A percentile compares a stretch with the other conserved stretches of the same genome.
phyloP scores from a whole-genome alignment of 306 rosid species.

The Morella rubra region DNA sequence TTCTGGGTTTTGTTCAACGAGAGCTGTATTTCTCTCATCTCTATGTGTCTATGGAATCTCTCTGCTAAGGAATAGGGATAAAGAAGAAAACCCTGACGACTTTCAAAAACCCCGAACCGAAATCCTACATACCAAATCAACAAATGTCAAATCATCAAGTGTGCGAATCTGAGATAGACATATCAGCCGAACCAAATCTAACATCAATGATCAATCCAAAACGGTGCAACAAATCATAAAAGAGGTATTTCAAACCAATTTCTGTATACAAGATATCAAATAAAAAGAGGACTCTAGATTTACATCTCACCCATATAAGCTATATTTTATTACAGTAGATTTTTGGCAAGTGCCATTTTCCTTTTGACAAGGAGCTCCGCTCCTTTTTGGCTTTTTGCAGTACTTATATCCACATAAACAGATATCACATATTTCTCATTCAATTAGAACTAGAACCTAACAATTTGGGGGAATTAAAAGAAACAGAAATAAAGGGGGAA shows the following conservation, averaged over 20 bases:
- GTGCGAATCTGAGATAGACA: no score
- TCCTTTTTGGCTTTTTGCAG: neutral
- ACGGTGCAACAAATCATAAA: no score
- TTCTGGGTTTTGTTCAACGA: conserved; percentile 86
- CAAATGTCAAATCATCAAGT: no score
- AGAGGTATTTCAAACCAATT: no score
- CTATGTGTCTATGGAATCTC: neutral
- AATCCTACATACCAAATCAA: no score
- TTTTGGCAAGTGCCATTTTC: neutral
- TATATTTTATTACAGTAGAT: no score
- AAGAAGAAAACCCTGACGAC: conserved; percentile 8
- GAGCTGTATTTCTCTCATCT: conserved; percentile 46
- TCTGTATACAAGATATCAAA: no score
- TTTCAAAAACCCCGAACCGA: no score
- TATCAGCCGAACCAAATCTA: no score
- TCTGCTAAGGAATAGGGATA: neutral
- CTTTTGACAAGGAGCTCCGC: neutral
- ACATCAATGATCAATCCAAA: no score
- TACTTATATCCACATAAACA: neutral
- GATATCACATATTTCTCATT: neutral
- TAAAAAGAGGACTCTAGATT: no score
- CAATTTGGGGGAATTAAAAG: neutral
- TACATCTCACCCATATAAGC: no score
- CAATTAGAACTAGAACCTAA: neutral
- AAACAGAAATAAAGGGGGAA: neutral